These are phyloP conservation scores for Oryza meyeriana DNA, from an alignment of 176 grass and related monocot genomes.

Conservation along the genomic window DNA sequence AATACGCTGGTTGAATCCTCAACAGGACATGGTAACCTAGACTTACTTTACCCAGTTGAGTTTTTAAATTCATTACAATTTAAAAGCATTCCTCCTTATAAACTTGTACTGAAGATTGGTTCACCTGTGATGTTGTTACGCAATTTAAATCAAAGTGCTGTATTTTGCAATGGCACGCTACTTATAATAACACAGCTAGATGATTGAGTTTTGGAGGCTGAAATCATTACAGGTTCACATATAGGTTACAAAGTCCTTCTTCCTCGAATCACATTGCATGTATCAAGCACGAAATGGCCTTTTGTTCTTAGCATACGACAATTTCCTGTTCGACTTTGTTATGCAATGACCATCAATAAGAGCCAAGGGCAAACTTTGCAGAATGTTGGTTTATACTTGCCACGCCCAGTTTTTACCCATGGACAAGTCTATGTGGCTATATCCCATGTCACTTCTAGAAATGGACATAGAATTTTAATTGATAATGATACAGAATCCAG, in stretches of 20 bases:
- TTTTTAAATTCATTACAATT: constrained; percentile 5
- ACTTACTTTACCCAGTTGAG: constrained; percentile 16
- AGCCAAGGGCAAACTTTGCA: not conserved
- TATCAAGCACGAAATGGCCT: constrained; percentile 5
- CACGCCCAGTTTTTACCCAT: not conserved
- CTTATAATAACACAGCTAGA: not conserved
- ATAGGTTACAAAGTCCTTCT: not conserved
- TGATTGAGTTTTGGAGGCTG: not conserved
- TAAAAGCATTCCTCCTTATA: constrained; percentile 1
- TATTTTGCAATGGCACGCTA: no score
- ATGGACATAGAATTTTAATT: not conserved
- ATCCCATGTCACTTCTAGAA: not conserved
- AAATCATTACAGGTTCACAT: constrained; percentile 15
- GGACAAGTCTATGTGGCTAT: not conserved
- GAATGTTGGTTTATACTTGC: not conserved
- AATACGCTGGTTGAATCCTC: not conserved
- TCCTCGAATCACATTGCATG: not conserved
- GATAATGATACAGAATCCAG: not conserved
- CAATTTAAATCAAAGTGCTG: not conserved
- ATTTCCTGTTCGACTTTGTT: not conserved
- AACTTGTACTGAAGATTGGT: not conserved
- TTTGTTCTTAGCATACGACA: not conserved
- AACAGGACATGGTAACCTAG: not conserved
- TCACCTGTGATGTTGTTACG: constrained; percentile 17
- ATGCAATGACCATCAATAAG: constrained; percentile 14